Evolutionary conservation across 1,139 yeast genomes (phyloP), one percentile per base, ranked within the genome.

Genomic region (Zygosaccharomyces sapae): DNA sequence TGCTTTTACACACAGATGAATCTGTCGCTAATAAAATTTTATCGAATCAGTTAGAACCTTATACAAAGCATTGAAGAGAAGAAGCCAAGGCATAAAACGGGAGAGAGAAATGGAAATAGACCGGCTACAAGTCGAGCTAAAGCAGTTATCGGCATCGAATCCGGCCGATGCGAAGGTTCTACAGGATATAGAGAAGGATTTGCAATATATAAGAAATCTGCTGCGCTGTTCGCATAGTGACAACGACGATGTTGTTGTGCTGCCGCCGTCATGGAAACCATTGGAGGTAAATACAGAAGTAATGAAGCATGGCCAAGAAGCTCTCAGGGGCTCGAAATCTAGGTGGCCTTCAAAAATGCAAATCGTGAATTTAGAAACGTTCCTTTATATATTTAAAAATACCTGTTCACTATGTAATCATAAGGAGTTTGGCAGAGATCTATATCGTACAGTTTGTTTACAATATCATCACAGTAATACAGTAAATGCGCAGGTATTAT

Each of bases 1-100:
- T 81, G 4, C 60, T 80, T 19, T 58, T 80, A 31, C 70, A 66
- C 33, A 44, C 52, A 31, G 43, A 49, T 3, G 49, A 50, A 30
- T 38, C 19, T 20, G 25, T 22, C 25, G 37, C 20, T 33, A 12
- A 16, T 34, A 6, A 35, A 22, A 6, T 42, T 33, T 22, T 37
- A 38, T 18, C 31, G 31, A 25, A 34, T 18, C 40, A 42, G 24
- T 37, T 50, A 18, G 40, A 44, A 33, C 37, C 37, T 9, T 34
- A 9, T 6, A 12, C 8, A 18, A 40, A 42, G 20, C 29, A 27
- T 2, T 19, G n/a, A 38, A 18, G 9, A 36, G 3, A 20, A 27
- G 20, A 16, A 20, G 19, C n/a, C n/a, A n/a, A n/a, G n/a, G n/a
- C n/a, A n/a, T n/a, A n/a, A n/a, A n/a, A n/a, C n/a, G n/a, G n/a